Base-by-base conservation (phyloP, 1,284 basidiomycete genomes). In the Rugosomyces carneus region DNA sequence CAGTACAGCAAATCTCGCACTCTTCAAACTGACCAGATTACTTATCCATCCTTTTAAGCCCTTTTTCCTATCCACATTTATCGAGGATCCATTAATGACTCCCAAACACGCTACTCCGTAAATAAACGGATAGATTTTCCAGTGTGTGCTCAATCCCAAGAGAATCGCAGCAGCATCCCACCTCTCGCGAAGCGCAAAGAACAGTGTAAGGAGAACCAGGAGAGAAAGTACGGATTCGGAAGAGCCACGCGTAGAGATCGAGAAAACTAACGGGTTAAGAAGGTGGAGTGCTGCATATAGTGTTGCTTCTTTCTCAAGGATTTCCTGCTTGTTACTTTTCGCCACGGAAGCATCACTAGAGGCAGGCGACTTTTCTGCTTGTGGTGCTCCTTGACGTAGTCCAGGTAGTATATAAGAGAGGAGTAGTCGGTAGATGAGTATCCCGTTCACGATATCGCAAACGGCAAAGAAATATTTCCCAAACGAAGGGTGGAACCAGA, bases 91-190 rank as follows among this genome's bases (percentile, higher is more conserved):
- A 13, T 76, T 74, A 37, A 96, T 72, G 23, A 80, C 77, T 0
- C 81, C 74, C 40, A 93, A 69, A 49, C 93, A 82, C 20, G 83
- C 78, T 11, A 87, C 73, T 0, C 85, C 89, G 62, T 98, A 98
- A 52, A 99, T 82, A 57, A 92, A 74, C 0, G 96, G 96, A 60
- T 94, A 99, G 47, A 97, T 89, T 67, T 97, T 97, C 87, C 91
- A 93, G 59, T 94, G 91, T 0, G 91, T 82, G 44, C 88, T 83
- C 27, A 92, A 52, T 0, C 91, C 94, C 20, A 93, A 72, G 38
- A 84, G 57, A 0, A 87, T 56, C 0, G 90, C 93, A 0, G 89
- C 78, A 1, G 63, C 50, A 43, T 74, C 71, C 78, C 83, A 86
- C 35, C 66, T 63, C 4, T 65, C 65, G 23, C 67, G 73, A 51